These are phyloP conservation scores for Nematocida minor DNA, from an alignment of 371 early-diverging fungal genomes.

Conservation along the genomic window DNA sequence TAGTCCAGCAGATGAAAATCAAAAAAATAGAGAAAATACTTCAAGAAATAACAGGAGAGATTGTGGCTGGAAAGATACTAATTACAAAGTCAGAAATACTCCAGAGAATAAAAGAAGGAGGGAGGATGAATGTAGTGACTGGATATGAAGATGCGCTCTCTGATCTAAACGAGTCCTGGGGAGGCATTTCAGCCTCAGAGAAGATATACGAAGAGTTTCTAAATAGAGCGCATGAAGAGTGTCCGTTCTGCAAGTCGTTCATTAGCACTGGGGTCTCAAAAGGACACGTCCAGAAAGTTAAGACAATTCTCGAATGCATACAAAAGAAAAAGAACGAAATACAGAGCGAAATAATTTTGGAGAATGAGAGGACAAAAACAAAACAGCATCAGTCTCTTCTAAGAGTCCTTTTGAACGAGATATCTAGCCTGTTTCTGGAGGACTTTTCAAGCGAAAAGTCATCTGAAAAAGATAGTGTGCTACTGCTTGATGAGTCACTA, in stretches of 20 bases:
- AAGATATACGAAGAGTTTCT: conserved; percentile 33
- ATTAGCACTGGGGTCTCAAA: conserved; percentile 25
- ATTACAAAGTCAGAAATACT: conserved; percentile 19
- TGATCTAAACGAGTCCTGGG: neutral
- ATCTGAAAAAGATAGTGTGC: neutral
- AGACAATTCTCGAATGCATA: conserved; percentile 9
- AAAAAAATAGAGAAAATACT: conserved; percentile 23
- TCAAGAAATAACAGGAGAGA: conserved; percentile 1
- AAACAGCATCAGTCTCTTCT: neutral
- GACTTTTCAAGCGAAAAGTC: neutral
- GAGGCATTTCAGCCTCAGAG: conserved; percentile 27
- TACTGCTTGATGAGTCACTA: neutral
- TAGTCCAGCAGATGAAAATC: conserved; percentile 3
- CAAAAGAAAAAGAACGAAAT: neutral
- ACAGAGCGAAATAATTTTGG: neutral
- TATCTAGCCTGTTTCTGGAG: neutral
- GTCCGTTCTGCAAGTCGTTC: conserved; percentile 40
- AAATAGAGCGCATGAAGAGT: conserved; percentile 4
- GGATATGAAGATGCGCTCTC: neutral
- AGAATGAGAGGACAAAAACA: neutral
- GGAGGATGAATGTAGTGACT: neutral
- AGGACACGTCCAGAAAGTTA: conserved; percentile 37
- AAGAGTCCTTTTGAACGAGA: neutral
- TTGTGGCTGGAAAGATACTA: neutral
- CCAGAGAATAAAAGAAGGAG: conserved; percentile 13